Evolutionary conservation across 2,329 filamentous ascomycete genomes (phyloP), one percentile per base, ranked within the genome.

Genomic region (Dryadomyces quercus-mongolicae): DNA sequence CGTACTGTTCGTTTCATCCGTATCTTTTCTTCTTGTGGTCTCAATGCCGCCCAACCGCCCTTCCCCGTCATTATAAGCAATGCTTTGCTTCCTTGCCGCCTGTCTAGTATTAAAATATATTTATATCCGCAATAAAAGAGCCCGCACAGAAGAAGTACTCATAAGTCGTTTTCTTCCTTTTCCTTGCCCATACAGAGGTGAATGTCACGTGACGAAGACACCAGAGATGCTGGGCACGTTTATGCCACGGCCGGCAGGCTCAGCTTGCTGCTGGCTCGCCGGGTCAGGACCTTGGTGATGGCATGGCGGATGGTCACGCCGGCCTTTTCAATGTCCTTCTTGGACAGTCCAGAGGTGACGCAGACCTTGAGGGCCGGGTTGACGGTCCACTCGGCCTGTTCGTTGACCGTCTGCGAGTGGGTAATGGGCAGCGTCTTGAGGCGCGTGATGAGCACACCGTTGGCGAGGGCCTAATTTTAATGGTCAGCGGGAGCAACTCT

Each of bases 281-380:
- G 74, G 20, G 78, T 81, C 77, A 98, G 82, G 57, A 97, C 82
- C 72, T 95, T 96, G 52, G 91, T 95, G 60, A 97, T 88, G 15
- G 93, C 92, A 70, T 96, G 91, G 57, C 92, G 78, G 61, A 98
- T 91, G 10, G 81, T 84, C 8, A 85, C 82, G 15, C 91, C 93
- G 0, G 93, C 89, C 74, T 94, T 95, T 72, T 98, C 94, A 54
- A 91, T 86, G 68, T 98, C 93, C 73, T 95, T 96, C 74, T 87
- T 94, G 22, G 87, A 86, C 58, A 98, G 73, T 1, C 87, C 93
- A 5, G 81, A 87, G 0, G 91, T 95, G 53, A 96, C 76, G 65
- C 92, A 97, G 13, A 97, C 81, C 71, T 97, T 96, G 58, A 98
- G 76, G 0, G 89, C 88, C 10, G 93, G 88, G 61, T 80, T 77